A percentile compares a stretch with the other conserved stretches of the same genome.
Conservation (phyloP, 345 rosid species). For the thale cress (Arabidopsis thaliana) region TAIR10.1 NC_003076.8:24284001-24284500, state of each 20-base stretch:
- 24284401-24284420: slow-evolving; percentile 65
- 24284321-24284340: slow-evolving; percentile 31
- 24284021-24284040: background rate
- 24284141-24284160: slow-evolving; percentile 53
- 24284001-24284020: background rate
- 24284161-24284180: slow-evolving; percentile 66
- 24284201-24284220: slow-evolving; percentile 61
- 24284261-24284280: background rate
- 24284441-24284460: background rate
- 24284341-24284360: slow-evolving; percentile 79
- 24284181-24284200: slow-evolving; percentile 56
- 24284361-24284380: slow-evolving; percentile 58
- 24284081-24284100: slow-evolving; percentile 74
- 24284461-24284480: background rate
- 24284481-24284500: slow-evolving; percentile 2
- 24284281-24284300: background rate
- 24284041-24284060: slow-evolving; percentile 46
- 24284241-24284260: background rate
- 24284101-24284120: slow-evolving; percentile 53
- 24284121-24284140: slow-evolving; percentile 61
- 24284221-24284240: background rate
- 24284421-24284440: slow-evolving; percentile 36
- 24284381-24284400: slow-evolving; percentile 54
- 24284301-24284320: background rate
- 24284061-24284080: slow-evolving; percentile 90